Base-by-base conservation (phyloP, 2,329 filamentous ascomycete species). In the Coleophoma crateriformis region DNA sequence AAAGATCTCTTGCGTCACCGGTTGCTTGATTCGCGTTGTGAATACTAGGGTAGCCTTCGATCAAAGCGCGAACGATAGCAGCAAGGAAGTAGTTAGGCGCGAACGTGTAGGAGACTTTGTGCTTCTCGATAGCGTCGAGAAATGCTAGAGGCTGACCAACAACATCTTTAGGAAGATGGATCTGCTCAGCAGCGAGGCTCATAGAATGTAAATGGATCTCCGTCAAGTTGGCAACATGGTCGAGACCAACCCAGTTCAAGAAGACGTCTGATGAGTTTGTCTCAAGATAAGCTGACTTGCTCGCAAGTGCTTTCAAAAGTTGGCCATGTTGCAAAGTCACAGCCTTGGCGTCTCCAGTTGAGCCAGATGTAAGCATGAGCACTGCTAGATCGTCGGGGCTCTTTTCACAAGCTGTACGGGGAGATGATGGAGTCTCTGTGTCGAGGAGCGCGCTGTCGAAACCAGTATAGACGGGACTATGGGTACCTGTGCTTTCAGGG, bases 281-380 rank as follows among this genome's bases (percentile, higher is more conserved):
- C 8, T 64, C 53, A 45, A 65, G 61, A 12, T 47, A 33, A 1
- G 50, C 39, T 3, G 53, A 48, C 55, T 79, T 79, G 17, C 71
- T 72, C n/a, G n/a, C 14, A n/a, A 44, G n/a, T 22, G 41, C 41
- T 11, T 44, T 55, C 1, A 76, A 43, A 0, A 78, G 55, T 54
- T 78, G 73, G 0, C 49, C 47, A 50, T 77, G 69, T 0, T 60
- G 66, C 1, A 79, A 62, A 1, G 52, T 54, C 0, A 79, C 77
- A 0, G 74, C 76, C 57, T 80, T 81, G 4, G 73, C 64, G 46
- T 71, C 68, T 2, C 76, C 75, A 15, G 72, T 75, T 54, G 70
- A 75, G 3, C 77, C 77, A 1, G 76, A 79, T 1, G 77, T 80
- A 4, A 81, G 62, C 72, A 79, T 75, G 2, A 77, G 60, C 1